Conservation (phyloP, 2,329 filamentous ascomycete genomes). For the Cercospora nicotianae region DNA sequence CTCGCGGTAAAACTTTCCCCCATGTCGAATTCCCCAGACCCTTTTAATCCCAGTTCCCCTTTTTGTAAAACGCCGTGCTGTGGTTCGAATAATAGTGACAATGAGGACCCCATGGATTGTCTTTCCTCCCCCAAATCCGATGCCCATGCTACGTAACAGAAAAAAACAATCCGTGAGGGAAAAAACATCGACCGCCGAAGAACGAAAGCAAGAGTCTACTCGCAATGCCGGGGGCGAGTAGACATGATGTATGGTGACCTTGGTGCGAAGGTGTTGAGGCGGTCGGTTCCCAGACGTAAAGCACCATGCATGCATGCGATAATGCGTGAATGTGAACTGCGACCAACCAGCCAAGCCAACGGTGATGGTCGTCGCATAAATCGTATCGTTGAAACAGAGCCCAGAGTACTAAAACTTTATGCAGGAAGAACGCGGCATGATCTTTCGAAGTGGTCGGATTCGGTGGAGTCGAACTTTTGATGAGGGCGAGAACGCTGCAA, state of each 20-base stretch:
- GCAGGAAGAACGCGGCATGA: conserved; percentile 17
- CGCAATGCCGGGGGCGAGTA: neutral
- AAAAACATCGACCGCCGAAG: conserved; percentile 5
- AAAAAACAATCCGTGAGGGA: neutral
- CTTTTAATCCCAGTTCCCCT: conserved; percentile 10
- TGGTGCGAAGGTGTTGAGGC: neutral
- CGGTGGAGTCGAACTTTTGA: conserved; percentile 14
- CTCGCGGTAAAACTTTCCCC: neutral
- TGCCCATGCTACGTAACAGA: conserved; percentile 13
- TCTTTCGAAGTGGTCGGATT: conserved; percentile 14
- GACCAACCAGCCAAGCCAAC: neutral
- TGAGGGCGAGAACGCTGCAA: conserved; percentile 21
- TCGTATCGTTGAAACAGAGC: conserved; percentile 11
- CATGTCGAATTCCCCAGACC: neutral
- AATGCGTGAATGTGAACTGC: neutral
- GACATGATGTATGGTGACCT: neutral
- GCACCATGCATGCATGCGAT: conserved; percentile 1
- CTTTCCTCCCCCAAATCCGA: neutral
- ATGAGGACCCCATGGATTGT: neutral
- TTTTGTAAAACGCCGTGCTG: conserved; percentile 14
- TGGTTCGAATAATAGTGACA: conserved; percentile 16
- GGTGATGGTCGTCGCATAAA: neutral
- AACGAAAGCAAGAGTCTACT: neutral
- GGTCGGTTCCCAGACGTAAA: neutral
- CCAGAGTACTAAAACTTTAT: conserved; percentile 12